A percentile compares a stretch with the other conserved stretches of the same genome.
Conservation (phyloP, 2,329 filamentous ascomycete species). For the Blumeria graminis region DNA sequence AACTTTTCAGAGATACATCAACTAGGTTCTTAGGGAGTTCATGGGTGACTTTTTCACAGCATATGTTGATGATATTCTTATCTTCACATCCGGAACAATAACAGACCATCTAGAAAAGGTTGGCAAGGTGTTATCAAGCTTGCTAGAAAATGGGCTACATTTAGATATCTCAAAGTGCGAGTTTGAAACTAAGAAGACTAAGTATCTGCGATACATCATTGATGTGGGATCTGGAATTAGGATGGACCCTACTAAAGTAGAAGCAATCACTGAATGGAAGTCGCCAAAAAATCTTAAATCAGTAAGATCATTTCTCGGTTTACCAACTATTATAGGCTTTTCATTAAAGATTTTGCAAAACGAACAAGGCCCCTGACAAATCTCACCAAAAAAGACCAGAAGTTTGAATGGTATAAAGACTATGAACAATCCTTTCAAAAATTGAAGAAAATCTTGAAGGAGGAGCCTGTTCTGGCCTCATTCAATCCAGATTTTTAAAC, state of each 20-base stretch:
- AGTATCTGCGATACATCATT: neutral
- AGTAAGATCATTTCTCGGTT: neutral
- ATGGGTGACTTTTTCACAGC: no score
- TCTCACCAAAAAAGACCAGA: neutral
- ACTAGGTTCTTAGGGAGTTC: no score
- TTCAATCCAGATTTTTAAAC: neutral
- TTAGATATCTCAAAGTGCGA: neutral
- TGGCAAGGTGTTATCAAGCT: no score
- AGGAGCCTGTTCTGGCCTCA: neutral
- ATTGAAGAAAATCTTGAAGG: neutral
- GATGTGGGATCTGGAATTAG: neutral
- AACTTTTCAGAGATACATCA: constrained; percentile 2
- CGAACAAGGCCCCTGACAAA: neutral
- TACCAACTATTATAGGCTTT: neutral
- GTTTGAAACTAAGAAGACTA: neutral
- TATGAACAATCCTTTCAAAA: neutral
- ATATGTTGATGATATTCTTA: no score
- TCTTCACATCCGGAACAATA: no score
- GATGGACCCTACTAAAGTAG: neutral
- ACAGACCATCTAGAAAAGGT: no score
- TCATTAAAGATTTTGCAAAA: neutral
- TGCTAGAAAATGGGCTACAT: neutral
- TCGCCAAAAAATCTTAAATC: neutral
- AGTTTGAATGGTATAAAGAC: neutral
- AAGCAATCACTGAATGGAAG: neutral